Conservation (phyloP, 2,329 filamentous ascomycete species). For the Whalleya microplaca region DNA sequence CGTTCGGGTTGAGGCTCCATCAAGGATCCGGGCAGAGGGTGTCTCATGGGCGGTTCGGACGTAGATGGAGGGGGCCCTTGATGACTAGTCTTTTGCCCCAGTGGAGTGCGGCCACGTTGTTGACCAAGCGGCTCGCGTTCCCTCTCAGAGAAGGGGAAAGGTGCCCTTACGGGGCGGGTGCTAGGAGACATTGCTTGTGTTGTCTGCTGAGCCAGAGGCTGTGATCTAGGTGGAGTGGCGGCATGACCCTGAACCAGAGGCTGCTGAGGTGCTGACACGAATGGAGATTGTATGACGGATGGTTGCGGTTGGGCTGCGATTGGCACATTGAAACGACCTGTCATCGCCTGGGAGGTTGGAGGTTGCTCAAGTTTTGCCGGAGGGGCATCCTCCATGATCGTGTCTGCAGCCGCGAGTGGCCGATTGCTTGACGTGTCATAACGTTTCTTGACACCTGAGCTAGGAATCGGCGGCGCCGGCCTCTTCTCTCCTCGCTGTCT, state of each 20-base stretch:
- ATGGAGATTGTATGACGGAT: slow-evolving; percentile 33
- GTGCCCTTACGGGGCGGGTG: slow-evolving; percentile 48
- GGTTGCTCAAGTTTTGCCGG: slow-evolving; percentile 50
- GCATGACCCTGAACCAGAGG: slow-evolving; percentile 32
- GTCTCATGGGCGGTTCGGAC: slow-evolving; percentile 34
- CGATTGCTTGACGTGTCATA: slow-evolving; percentile 51
- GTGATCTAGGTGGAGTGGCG: slow-evolving; percentile 35
- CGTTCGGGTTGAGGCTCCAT: slow-evolving; percentile 37
- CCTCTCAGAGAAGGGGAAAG: slow-evolving; percentile 52
- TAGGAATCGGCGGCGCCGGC: slow-evolving; percentile 63
- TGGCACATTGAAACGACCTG: slow-evolving; percentile 49
- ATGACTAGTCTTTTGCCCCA: slow-evolving; percentile 34
- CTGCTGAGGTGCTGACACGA: slow-evolving; percentile 34
- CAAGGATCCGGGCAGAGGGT: slow-evolving; percentile 36
- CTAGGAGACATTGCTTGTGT: slow-evolving; percentile 53
- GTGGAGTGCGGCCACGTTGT: slow-evolving; percentile 37
- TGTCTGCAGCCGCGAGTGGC: slow-evolving; percentile 55
- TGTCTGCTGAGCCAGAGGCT: slow-evolving; percentile 42
- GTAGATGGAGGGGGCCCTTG: slow-evolving; percentile 32
- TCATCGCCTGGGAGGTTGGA: slow-evolving; percentile 42
- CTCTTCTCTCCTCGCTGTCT: slow-evolving; percentile 59
- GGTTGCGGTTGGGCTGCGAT: slow-evolving; percentile 48
- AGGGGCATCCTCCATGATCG: slow-evolving; percentile 48
- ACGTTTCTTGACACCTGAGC: slow-evolving; percentile 53
- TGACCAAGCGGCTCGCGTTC: slow-evolving; percentile 40